These are phyloP conservation scores for Neurospora africana DNA, from an alignment of 495 filamentous ascomycete species.

Conservation along the genomic window DNA sequence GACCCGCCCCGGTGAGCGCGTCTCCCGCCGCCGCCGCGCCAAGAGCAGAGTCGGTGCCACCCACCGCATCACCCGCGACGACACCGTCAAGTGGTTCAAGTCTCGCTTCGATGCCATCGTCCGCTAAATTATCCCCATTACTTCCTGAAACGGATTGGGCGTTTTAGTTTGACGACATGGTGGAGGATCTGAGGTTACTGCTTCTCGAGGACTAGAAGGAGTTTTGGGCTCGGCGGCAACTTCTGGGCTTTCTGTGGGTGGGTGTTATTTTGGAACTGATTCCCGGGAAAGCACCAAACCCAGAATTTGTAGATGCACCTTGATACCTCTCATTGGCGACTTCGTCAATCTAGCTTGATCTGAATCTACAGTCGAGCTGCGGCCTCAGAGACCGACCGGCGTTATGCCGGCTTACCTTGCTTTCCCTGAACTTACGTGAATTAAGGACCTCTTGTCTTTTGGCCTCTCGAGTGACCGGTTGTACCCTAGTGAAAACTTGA, in stretches of 20 bases:
- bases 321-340: constrained; percentile 19
- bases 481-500: background rate
- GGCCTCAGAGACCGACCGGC: constrained; percentile 57
- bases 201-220: constrained; percentile 10
- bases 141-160: constrained; percentile 19
- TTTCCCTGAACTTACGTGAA: constrained; percentile 8
- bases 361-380: constrained; percentile 41
- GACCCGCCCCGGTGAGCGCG: constrained; percentile 95
- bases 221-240: constrained; percentile 7
- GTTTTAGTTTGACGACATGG: constrained; percentile 18
- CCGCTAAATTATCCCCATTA: constrained; percentile 47
- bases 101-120: constrained; percentile 97
- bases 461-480: background rate
- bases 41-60: constrained; percentile 73
- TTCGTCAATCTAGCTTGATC: constrained; percentile 29
- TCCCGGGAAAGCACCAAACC: background rate
- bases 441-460: background rate
- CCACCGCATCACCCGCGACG: constrained; percentile 84
- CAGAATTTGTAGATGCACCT: constrained; percentile 14
- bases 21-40: constrained; percentile 85
- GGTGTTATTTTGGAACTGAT: constrained; percentile 3
- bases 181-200: constrained; percentile 12
- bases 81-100: constrained; percentile 99
- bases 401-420: constrained; percentile 42
- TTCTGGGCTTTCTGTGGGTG: constrained; percentile 11